phyloP scores from a whole-genome alignment of 1,284 basidiomycete genomes.

The Tylopilus sp. region DNA sequence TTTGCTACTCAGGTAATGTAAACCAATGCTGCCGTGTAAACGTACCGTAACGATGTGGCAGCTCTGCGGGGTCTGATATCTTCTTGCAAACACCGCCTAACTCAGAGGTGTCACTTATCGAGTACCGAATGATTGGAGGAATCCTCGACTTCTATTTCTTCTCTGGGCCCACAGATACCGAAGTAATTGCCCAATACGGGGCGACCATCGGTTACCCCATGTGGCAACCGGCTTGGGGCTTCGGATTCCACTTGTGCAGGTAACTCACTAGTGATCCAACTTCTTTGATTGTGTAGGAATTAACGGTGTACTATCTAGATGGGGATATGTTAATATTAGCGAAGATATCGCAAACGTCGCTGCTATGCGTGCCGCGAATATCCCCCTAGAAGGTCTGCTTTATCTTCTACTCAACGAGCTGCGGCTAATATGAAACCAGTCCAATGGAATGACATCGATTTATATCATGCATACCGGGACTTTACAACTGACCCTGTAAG shows the following conservation, averaged over 20 bases:
- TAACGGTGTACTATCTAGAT: constrained; percentile 35
- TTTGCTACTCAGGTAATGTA: constrained; percentile 56
- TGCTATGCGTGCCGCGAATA: constrained; percentile 59
- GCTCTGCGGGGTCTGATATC: constrained; percentile 63
- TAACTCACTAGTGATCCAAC: constrained; percentile 24
- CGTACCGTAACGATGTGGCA: constrained; percentile 5
- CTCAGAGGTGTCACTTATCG: constrained; percentile 54
- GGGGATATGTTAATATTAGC: constrained; percentile 53
- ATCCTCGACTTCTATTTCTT: constrained; percentile 71
- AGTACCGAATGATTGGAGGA: constrained; percentile 66
- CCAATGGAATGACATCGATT: constrained; percentile 79
- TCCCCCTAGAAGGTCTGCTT: constrained; percentile 61
- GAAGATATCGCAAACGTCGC: constrained; percentile 52
- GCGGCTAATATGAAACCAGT: constrained; percentile 40
- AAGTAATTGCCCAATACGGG: constrained; percentile 69
- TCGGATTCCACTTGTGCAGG: constrained; percentile 72
- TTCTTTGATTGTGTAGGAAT: background rate
- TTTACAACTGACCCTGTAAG: constrained; percentile 68
- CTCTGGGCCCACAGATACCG: constrained; percentile 61
- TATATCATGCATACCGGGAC: constrained; percentile 65
- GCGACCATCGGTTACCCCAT: constrained; percentile 58
- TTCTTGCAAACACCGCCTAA: constrained; percentile 55
- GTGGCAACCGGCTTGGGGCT: constrained; percentile 68
- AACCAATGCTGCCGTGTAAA: background rate
- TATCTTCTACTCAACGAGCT: background rate